These are phyloP conservation scores for Halophytophthora polymorphica DNA, from an alignment of 352 stramenopile species.

Conservation along the genomic window DNA sequence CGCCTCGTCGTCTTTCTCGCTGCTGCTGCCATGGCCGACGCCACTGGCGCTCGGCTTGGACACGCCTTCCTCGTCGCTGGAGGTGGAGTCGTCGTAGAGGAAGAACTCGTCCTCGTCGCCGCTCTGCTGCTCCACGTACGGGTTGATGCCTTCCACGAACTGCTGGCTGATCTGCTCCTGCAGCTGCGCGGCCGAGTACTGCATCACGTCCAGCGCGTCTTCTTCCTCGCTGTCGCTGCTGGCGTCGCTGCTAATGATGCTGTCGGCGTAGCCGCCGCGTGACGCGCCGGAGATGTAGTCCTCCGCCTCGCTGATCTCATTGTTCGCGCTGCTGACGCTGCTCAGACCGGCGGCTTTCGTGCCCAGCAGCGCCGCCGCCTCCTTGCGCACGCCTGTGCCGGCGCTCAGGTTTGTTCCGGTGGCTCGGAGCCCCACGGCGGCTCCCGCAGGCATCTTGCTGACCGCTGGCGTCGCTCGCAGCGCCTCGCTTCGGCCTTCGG, in stretches of 20 bases:
- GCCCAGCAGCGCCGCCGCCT: not conserved
- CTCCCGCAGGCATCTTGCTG: constrained; percentile 18
- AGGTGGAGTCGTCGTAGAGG: constrained; percentile 27
- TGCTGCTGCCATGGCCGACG: constrained; percentile 2
- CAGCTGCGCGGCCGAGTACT: constrained; percentile 24
- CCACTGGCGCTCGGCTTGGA: too few relatives aligned
- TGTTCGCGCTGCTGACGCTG: constrained; percentile 15
- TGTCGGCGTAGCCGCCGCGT: constrained; percentile 17
- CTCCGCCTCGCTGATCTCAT: constrained; percentile 14
- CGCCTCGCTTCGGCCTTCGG: too few relatives aligned
- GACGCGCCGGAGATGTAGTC: constrained; percentile 26
- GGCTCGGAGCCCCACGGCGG: constrained; percentile 9
- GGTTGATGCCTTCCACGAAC: constrained; percentile 40
- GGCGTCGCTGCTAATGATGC: constrained; percentile 26
- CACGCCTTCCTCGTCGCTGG: constrained; percentile 13
- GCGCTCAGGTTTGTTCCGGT: too few relatives aligned
- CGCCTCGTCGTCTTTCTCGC: constrained; percentile 19
- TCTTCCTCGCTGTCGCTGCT: constrained; percentile 18
- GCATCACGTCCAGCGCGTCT: constrained; percentile 19
- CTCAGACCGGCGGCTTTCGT: constrained; percentile 2
- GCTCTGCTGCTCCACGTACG: constrained; percentile 41
- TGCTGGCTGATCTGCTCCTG: constrained; percentile 30
- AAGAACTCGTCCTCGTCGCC: constrained; percentile 30
- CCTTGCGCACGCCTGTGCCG: too few relatives aligned
- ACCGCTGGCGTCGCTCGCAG: too few relatives aligned